A percentile compares a stretch with the other conserved stretches of the same genome.
Evolutionary conservation across 495 filamentous ascomycete species (phyloP).

Genomic region (Aspergillus heteromorphus): DNA sequence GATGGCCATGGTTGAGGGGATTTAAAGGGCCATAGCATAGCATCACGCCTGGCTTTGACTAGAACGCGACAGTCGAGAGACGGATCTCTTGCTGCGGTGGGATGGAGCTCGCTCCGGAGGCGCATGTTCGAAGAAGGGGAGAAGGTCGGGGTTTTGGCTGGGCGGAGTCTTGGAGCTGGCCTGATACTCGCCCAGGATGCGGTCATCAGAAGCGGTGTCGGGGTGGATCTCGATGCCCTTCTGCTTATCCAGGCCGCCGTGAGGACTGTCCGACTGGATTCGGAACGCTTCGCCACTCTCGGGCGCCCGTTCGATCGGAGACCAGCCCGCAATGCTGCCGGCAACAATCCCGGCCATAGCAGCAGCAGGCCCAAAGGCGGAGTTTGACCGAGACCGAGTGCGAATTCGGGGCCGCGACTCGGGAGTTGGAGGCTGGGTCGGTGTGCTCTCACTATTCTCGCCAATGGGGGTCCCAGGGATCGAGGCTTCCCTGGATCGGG

Average conservation of each 20-base stretch:
- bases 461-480: slow-evolving; percentile 61
- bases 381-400: slow-evolving; percentile 80
- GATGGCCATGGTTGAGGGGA: too few relatives aligned
- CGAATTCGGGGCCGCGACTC: slow-evolving; percentile 67
- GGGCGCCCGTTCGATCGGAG: slow-evolving; percentile 63
- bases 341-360: slow-evolving; percentile 84
- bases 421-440: slow-evolving; percentile 57
- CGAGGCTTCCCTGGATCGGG: slow-evolving; percentile 67
- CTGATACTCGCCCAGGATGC: slow-evolving; percentile 43
- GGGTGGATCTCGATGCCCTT: slow-evolving; percentile 56
- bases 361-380: slow-evolving; percentile 73
- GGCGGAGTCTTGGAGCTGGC: slow-evolving; percentile 44
- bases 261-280: slow-evolving; percentile 38
- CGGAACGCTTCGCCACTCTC: slow-evolving; percentile 47
- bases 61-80: slow-evolving; percentile 37
- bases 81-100: slow-evolving; percentile 31
- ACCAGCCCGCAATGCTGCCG: slow-evolving; percentile 83
- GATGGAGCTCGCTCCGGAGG: slow-evolving; percentile 35
- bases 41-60: slow-evolving; percentile 27
- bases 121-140: slow-evolving; percentile 46
- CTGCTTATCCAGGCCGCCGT: slow-evolving; percentile 43
- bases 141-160: slow-evolving; percentile 53
- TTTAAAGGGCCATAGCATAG: background rate
- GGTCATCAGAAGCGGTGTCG: slow-evolving; percentile 50
- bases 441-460: slow-evolving; percentile 41